Base-by-base conservation (phyloP, 2,329 filamentous ascomycete genomes). In the Sclerotinia glacialis region DNA sequence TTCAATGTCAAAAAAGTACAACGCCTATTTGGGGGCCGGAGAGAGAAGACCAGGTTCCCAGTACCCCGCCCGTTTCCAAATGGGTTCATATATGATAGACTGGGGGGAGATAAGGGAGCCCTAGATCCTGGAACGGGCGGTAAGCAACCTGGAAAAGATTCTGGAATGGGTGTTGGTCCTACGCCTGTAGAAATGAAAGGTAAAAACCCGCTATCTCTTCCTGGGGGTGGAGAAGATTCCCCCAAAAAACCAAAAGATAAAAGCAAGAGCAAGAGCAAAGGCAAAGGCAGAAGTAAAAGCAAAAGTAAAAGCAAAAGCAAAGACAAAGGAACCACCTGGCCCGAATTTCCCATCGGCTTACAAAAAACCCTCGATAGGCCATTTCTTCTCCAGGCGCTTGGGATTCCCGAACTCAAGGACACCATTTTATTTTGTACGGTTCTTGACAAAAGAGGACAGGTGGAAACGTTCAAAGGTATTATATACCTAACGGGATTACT, bases 1-100 rank as follows among this genome's bases (percentile, higher is more conserved):
- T 2, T 0, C 11, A 2, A 3, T 4, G 21, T 12, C 5, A 2
- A 7, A 14, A 16, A 40, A 5, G 5, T 0, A 40, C 4, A 16
- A 40, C 12, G 37, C 12, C 14, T 16, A 14, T 40, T 14, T 6
- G 37, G n/a, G 6, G 58, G 58, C 4, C 58, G 49, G n/a, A 49
- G 58, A 26, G 11, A 6, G 12, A 61, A 18, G 37, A 44, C 58
- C 14, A 14, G 12, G 9, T 26, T 26, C 26, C 4, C 23, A 37
- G 7, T 49, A 9, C 44, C 44, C n/a, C 6, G 6, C 9, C 28
- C 58, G 16, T 61, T 61, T 49, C 58, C 58, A 26, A 1, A 5
- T 21, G 52, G 52, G 5, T 23, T 55, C 5, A 8, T 1, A 55
- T 7, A 23, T 23, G 31, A 37, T 37, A 1, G 21, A 2, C 5